These are phyloP conservation scores for Anethum foeniculum DNA, from an alignment of 140 eudicot genomes.

Conservation along the genomic window DNA sequence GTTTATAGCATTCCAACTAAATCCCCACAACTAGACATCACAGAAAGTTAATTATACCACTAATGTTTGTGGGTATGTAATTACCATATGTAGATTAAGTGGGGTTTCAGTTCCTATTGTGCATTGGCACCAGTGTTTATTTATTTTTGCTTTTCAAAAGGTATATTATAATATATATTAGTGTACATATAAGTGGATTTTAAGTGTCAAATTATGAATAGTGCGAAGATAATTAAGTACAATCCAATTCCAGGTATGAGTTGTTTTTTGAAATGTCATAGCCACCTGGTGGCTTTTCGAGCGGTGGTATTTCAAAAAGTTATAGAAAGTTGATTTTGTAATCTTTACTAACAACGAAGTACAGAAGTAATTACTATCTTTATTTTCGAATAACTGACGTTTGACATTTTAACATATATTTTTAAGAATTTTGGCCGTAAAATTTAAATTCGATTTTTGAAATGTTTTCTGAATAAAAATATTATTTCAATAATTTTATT, in stretches of 20 bases:
- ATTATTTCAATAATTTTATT: no score
- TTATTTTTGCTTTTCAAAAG: background rate
- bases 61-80: background rate
- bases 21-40: background rate
- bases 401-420: no score
- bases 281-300: background rate
- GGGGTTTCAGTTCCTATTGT: slow-evolving; percentile 1
- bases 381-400: no score
- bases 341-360: no score
- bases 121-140: background rate
- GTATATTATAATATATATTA: background rate
- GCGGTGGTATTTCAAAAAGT: background rate
- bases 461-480: no score
- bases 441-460: no score
- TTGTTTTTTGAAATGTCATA: background rate
- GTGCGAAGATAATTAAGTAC: background rate
- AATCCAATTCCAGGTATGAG: slow-evolving; percentile 3
- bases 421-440: no score
- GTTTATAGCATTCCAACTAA: background rate
- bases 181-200: background rate
- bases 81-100: background rate
- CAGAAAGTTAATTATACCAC: background rate
- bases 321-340: background rate
- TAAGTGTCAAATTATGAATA: slow-evolving; percentile 6
- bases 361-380: no score